Base-by-base conservation (phyloP, 495 filamentous ascomycete species). In the Penicillium nucicola region DNA sequence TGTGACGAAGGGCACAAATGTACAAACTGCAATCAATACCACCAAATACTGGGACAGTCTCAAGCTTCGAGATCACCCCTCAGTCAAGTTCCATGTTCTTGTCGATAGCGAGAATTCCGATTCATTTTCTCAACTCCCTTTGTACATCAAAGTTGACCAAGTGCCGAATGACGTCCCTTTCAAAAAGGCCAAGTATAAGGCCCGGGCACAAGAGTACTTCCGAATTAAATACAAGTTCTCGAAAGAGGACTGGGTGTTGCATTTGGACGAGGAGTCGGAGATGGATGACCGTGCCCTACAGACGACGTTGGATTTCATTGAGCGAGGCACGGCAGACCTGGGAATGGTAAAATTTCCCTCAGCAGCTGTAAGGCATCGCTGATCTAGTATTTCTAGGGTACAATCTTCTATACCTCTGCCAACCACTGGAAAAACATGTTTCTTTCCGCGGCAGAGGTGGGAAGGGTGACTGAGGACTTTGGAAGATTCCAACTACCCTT, bases 231-330 rank as follows among this genome's bases (percentile, higher is more conserved):
- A 43, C 31, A 36, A 43, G 10, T 38, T 54, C 8, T 36, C 31
- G 8, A 48, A 53, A 19, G 31, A 37, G 17, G 51, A 54, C 31
- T 54, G 44, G 51, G 30, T 48, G 0, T 11, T 54, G 2, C 51
- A 54, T 25, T 34, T 54, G 30, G 51, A 54, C 12, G 51, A 54
- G 13, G 51, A 53, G 20, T 48, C 51, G 1, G 44, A 54, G 20
- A 54, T 54, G 17, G 44, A 54, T 31, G 44, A 54, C 3, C 39
- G 31, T 17, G 44, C 37, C 20, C 19, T 54, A 19, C 14, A 34
- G 11, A 42, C 37, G 32, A 35, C 38, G 10, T 33, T 54, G 18
- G 51, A 54, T 6, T 54, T 53, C 15, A 54, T 54, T 18, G 44
- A 54, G 38, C 15, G 44, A 19, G 51, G 38, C 25, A 48, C 37